Conservation (phyloP, 129 eudicot genomes). For the Pseudognaphalium luteoalbum region DNA sequence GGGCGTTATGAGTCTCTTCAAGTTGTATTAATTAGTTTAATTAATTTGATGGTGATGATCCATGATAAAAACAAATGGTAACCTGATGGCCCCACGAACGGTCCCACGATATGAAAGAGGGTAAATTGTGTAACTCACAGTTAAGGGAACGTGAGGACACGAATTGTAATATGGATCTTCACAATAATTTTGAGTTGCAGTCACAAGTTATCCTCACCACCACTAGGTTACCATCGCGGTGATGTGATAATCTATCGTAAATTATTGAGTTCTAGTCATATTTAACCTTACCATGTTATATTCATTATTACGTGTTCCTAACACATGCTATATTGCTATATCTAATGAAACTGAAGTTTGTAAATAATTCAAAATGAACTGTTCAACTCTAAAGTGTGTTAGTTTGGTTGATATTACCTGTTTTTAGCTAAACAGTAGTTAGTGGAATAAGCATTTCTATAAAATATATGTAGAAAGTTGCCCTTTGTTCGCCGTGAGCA, state of each 20-base stretch:
- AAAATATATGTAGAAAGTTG: neutral
- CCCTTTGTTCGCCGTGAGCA: neutral
- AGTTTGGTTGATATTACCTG: conserved; percentile 9
- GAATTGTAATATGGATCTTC: too few relatives aligned
- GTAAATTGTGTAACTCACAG: too few relatives aligned
- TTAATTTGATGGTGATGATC: neutral
- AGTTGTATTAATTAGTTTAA: too few relatives aligned
- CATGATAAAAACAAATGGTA: too few relatives aligned
- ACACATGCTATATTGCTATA: neutral
- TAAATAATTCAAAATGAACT: neutral
- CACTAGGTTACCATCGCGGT: too few relatives aligned
- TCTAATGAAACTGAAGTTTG: neutral
- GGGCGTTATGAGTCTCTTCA: too few relatives aligned
- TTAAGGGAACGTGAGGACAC: too few relatives aligned
- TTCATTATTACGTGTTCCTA: too few relatives aligned
- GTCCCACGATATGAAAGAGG: too few relatives aligned
- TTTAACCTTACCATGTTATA: neutral
- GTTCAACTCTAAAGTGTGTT: neutral
- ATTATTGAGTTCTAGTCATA: neutral
- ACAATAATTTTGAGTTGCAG: too few relatives aligned
- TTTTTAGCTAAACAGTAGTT: conserved; percentile 24
- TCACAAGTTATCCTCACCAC: too few relatives aligned
- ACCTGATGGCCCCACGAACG: too few relatives aligned
- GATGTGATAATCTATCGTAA: neutral
- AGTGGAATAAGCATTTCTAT: conserved; percentile 22